phyloP scores from a whole-genome alignment of 2,329 filamentous ascomycete species.

The Parastagonospora nodorum region DNA sequence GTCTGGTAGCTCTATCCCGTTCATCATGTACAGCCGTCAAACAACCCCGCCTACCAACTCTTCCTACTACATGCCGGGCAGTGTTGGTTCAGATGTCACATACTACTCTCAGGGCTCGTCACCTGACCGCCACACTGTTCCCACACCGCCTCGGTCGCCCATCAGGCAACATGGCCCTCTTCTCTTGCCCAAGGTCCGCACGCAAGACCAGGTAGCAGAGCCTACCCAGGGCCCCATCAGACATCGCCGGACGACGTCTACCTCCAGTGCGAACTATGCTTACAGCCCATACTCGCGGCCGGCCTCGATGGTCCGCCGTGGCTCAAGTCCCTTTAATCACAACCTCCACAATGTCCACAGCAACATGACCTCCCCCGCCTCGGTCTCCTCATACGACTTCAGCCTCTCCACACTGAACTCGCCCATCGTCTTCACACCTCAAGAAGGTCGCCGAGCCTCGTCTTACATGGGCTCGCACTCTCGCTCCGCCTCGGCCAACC shows the following conservation, averaged over 20 bases:
- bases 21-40: conserved; percentile 51
- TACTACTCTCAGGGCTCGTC: conserved; percentile 70
- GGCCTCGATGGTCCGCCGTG: conserved; percentile 51
- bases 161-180: conserved; percentile 79
- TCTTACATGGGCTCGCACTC: conserved; percentile 44
- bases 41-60: conserved; percentile 51
- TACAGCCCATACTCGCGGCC: conserved; percentile 58
- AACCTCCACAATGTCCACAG: conserved; percentile 38
- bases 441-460: conserved; percentile 43
- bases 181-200: conserved; percentile 82
- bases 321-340: conserved; percentile 51
- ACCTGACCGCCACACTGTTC: conserved; percentile 69
- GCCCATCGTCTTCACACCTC: conserved; percentile 59
- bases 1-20: conserved; percentile 44
- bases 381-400: conserved; percentile 47
- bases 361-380: conserved; percentile 52
- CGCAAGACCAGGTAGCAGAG: conserved; percentile 79
- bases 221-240: conserved; percentile 62
- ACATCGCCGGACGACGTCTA: conserved; percentile 60
- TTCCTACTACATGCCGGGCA: conserved; percentile 46
- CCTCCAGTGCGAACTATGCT: conserved; percentile 46
- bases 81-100: conserved; percentile 60
- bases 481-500: conserved; percentile 67
- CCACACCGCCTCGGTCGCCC: conserved; percentile 73
- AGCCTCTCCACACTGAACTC: conserved; percentile 63